phyloP scores from a whole-genome alignment of 306 rosid species.

The Dalbergia cochinchinensis region DNA sequence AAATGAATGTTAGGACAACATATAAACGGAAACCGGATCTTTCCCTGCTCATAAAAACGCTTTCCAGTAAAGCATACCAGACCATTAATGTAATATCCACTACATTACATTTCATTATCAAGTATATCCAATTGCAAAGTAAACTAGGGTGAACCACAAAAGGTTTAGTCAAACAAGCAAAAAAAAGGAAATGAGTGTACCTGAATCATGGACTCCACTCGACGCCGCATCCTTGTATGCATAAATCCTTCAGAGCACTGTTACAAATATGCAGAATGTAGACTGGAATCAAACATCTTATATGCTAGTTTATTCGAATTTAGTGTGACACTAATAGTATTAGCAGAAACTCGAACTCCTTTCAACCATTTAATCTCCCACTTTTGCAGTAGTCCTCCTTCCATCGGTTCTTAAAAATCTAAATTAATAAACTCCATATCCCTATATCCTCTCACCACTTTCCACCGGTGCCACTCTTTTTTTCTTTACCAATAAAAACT shows the following conservation, averaged over 20 bases:
- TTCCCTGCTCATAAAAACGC: not conserved
- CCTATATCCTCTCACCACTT: not conserved
- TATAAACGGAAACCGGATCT: not conserved
- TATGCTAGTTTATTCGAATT: conserved; percentile 2
- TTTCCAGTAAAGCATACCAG: conserved; percentile 15
- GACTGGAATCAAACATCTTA: conserved; percentile 33
- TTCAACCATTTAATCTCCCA: not conserved
- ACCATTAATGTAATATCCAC: conserved; percentile 20
- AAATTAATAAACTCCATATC: conserved; percentile 5
- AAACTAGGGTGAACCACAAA: conserved; percentile 29
- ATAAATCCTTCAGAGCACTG: conserved; percentile 99
- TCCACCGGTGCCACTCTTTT: not conserved
- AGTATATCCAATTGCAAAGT: conserved; percentile 13
- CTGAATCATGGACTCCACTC: conserved; percentile 97
- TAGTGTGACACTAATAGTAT: not conserved
- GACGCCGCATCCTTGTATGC: conserved; percentile 99
- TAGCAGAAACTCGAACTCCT: conserved; percentile 38
- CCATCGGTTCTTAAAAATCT: not conserved
- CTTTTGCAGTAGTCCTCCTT: conserved; percentile 7
- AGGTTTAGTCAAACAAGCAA: conserved; percentile 35
- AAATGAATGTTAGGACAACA: not conserved
- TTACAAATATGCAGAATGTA: conserved; percentile 32
- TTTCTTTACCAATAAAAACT: not conserved
- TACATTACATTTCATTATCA: conserved; percentile 1
- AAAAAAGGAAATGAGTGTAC: conserved; percentile 47